These are phyloP conservation scores for Prunus mongolica DNA, from an alignment of 306 rosid species.

Conservation along the genomic window DNA sequence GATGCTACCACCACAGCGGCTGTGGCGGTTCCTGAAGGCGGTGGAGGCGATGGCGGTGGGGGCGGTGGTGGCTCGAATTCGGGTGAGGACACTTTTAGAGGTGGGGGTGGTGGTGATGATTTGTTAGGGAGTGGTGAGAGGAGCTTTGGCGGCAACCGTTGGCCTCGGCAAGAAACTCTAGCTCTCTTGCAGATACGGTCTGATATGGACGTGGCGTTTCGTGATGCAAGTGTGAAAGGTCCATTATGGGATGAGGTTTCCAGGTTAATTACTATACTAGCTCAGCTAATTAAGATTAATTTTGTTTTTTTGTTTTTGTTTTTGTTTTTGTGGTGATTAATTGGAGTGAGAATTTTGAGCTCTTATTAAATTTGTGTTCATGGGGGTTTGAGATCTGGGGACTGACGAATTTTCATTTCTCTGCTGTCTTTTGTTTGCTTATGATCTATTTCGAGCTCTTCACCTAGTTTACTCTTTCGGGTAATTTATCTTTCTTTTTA, in stretches of 20 bases:
- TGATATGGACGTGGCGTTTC: slow-evolving; percentile 85
- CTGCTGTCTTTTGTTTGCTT: neutral
- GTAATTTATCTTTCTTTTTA: neutral
- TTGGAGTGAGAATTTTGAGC: neutral
- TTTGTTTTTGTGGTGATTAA: neutral
- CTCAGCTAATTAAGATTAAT: neutral
- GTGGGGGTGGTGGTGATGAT: slow-evolving; percentile 22
- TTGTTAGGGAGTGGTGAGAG: slow-evolving; percentile 42
- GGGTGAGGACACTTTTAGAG: slow-evolving; percentile 45
- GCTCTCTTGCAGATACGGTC: slow-evolving; percentile 85
- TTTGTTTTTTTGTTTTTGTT: neutral
- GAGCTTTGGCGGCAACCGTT: slow-evolving; percentile 79
- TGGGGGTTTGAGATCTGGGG: slow-evolving; percentile 18
- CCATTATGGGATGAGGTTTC: slow-evolving; percentile 98
- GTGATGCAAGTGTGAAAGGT: slow-evolving; percentile 88
- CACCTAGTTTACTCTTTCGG: slow-evolving; percentile 1
- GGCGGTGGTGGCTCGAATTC: slow-evolving; percentile 55
- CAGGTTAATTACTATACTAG: slow-evolving; percentile 31
- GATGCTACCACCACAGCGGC: slow-evolving; percentile 25
- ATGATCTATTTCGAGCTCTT: neutral
- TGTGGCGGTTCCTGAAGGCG: slow-evolving; percentile 18
- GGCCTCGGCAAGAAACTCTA: slow-evolving; percentile 91
- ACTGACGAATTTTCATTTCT: neutral
- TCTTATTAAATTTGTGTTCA: neutral
- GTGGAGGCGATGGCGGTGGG: slow-evolving; percentile 13